A percentile compares a stretch with the other conserved stretches of the same genome.
Evolutionary conservation across 2,329 filamentous ascomycete genomes (phyloP).

Genomic region (Dichotomopilus funicola): DNA sequence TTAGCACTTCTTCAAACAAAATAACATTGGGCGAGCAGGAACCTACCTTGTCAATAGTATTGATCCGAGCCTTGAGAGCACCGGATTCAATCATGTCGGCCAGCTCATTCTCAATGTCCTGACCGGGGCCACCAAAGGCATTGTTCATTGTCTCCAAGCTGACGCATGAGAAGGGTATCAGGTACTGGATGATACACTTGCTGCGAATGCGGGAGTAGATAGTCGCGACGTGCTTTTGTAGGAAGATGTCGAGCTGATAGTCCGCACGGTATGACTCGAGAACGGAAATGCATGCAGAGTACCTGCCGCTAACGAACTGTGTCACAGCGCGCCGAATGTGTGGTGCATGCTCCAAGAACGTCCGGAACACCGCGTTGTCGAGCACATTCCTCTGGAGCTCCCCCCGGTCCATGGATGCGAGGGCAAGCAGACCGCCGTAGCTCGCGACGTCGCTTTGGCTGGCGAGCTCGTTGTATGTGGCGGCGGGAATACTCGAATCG

Average conservation of each 20-base stretch:
- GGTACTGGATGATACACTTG: constrained; percentile 91
- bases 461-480: constrained; percentile 62
- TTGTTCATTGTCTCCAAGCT: constrained; percentile 71
- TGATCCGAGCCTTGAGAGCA: constrained; percentile 70
- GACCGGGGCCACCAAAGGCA: constrained; percentile 61
- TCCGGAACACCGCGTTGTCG: constrained; percentile 73
- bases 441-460: constrained; percentile 84
- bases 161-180: constrained; percentile 82
- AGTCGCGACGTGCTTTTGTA: constrained; percentile 63
- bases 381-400: constrained; percentile 71
- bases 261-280: constrained; percentile 76
- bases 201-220: constrained; percentile 72
- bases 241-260: constrained; percentile 83
- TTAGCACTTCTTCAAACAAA: not conserved
- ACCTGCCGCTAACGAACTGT: constrained; percentile 85
- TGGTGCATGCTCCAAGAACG: constrained; percentile 85
- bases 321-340: constrained; percentile 87
- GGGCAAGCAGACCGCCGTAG: constrained; percentile 82
- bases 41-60: constrained; percentile 68
- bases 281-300: constrained; percentile 74
- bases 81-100: constrained; percentile 68
- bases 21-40: not conserved
- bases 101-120: constrained; percentile 67
- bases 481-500: constrained; percentile 44
- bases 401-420: constrained; percentile 79